phyloP scores from a whole-genome alignment of 805 yeast species.

The Nakazawaea laoshanensis region DNA sequence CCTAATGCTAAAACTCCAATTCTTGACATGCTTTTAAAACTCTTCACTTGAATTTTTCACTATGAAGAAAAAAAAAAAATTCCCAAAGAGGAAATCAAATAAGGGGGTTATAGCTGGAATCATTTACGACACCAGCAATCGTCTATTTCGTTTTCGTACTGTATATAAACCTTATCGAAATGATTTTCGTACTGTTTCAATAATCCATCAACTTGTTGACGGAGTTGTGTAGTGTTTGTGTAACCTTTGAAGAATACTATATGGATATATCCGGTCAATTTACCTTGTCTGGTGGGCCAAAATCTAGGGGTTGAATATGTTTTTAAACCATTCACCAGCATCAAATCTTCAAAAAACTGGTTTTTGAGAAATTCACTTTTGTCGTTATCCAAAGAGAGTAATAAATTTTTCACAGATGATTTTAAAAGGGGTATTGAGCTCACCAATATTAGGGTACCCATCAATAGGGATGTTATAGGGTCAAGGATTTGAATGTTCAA shows the following conservation, averaged over 20 bases:
- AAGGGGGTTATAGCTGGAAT: no score
- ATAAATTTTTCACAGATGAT: slow-evolving; percentile 68
- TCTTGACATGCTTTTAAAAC: slow-evolving; percentile 60
- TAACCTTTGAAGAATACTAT: slow-evolving; percentile 49
- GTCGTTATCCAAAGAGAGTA: slow-evolving; percentile 47
- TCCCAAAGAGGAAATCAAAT: no score
- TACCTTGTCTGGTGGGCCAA: slow-evolving; percentile 54
- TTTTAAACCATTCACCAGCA: slow-evolving; percentile 68
- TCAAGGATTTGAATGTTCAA: slow-evolving; percentile 74
- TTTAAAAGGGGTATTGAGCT: slow-evolving; percentile 81
- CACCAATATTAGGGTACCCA: slow-evolving; percentile 68
- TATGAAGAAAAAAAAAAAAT: background rate
- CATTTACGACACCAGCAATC: slow-evolving; percentile 27
- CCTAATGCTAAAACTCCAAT: slow-evolving; percentile 92
- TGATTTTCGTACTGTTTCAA: slow-evolving; percentile 14
- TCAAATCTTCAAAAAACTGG: slow-evolving; percentile 64
- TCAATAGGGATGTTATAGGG: slow-evolving; percentile 84
- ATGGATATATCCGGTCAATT: slow-evolving; percentile 72
- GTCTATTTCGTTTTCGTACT: slow-evolving; percentile 27
- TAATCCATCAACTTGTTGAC: slow-evolving; percentile 19
- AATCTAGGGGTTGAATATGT: slow-evolving; percentile 86
- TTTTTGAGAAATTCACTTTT: slow-evolving; percentile 24
- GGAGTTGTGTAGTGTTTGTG: slow-evolving; percentile 16
- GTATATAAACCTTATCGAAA: slow-evolving; percentile 20
- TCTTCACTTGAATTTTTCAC: slow-evolving; percentile 1